Conservation (phyloP, 169 alveolate species). For the Cryptosporidium sp. region DNA sequence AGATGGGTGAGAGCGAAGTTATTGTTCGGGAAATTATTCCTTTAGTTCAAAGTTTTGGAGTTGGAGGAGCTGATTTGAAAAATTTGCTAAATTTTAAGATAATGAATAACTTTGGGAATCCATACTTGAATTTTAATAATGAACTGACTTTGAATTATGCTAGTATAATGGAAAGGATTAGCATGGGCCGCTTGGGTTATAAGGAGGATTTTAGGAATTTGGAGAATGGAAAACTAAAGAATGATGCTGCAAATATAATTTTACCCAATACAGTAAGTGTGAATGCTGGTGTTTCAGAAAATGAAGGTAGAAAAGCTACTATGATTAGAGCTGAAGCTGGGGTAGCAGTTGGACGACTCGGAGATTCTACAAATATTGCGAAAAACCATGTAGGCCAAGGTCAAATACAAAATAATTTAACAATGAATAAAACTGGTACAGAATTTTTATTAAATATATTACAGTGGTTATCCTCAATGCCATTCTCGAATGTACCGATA, state of each 20-base stretch:
- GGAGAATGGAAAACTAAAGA: too few relatives aligned
- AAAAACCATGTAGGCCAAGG: not conserved
- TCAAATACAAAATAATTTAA: conserved; percentile 38
- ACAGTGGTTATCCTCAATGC: conserved; percentile 53
- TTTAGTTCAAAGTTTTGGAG: not conserved
- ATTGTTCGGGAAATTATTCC: conserved; percentile 23
- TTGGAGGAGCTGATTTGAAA: not conserved
- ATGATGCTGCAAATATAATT: too few relatives aligned
- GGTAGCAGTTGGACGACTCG: not conserved
- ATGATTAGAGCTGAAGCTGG: not conserved
- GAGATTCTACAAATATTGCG: not conserved
- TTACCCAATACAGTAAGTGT: not conserved
- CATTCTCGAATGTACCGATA: conserved; percentile 58
- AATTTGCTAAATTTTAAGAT: not conserved
- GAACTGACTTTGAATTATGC: not conserved
- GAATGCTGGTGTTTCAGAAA: not conserved
- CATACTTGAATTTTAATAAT: not conserved
- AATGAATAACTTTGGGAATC: conserved; percentile 8
- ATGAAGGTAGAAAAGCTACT: not conserved
- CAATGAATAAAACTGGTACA: conserved; percentile 38
- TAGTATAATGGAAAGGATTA: not conserved
- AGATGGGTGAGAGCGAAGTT: conserved; percentile 18
- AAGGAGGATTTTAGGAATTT: not conserved
- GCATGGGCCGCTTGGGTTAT: not conserved
- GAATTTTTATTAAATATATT: conserved; percentile 30